These are phyloP conservation scores for Phialocephala subalpina DNA, from an alignment of 2,329 filamentous ascomycete species.

Conservation along the genomic window DNA sequence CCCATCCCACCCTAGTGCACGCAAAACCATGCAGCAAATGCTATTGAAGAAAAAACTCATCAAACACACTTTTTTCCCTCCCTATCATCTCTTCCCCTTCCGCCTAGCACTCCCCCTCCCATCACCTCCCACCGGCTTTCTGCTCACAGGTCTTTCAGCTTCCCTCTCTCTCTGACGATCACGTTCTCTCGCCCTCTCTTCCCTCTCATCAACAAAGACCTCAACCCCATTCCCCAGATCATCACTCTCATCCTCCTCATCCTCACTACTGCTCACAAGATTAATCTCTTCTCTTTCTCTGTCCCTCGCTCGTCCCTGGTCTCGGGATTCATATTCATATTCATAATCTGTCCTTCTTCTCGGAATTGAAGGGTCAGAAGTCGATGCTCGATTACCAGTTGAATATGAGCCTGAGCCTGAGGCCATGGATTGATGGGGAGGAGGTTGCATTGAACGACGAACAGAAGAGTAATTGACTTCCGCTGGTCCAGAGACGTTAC, in stretches of 20 bases:
- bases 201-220: conserved; percentile 38
- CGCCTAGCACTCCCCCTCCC: conserved; percentile 21
- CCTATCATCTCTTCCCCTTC: conserved; percentile 38
- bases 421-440: background rate
- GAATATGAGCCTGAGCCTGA: background rate
- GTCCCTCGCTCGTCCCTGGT: background rate
- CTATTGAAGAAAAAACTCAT: background rate
- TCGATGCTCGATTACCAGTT: background rate
- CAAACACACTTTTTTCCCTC: conserved; percentile 14
- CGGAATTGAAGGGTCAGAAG: conserved; percentile 35
- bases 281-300: conserved; percentile 24
- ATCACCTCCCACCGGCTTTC: conserved; percentile 35
- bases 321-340: background rate
- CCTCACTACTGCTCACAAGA: conserved; percentile 31
- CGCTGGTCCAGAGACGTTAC: conserved; percentile 43
- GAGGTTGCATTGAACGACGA: conserved; percentile 33
- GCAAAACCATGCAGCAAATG: background rate
- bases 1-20: background rate
- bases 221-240: conserved; percentile 40
- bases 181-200: conserved; percentile 25
- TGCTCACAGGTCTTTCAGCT: conserved; percentile 18
- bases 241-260: conserved; percentile 40
- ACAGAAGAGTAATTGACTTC: conserved; percentile 46
- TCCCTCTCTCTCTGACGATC: conserved; percentile 21
- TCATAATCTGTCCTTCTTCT: conserved; percentile 25